Conservation (phyloP, 192 early-diverging fungal species). For the Gorgonomyces haynaldii region DNA sequence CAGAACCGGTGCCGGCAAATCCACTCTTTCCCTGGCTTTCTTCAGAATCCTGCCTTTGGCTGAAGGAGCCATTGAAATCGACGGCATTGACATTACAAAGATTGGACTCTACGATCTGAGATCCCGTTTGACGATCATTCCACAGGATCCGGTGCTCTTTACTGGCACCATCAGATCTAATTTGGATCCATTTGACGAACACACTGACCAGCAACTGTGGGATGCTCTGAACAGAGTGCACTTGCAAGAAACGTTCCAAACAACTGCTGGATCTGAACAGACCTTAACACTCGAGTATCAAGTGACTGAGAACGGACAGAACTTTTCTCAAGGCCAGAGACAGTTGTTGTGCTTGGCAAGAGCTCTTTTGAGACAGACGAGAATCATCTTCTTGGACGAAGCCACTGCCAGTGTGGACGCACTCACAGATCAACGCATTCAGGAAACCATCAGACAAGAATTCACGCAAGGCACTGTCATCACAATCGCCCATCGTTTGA, state of each 20-base stretch:
- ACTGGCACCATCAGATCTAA: slow-evolving; percentile 60
- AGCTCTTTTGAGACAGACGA: slow-evolving; percentile 20
- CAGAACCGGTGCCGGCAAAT: slow-evolving; percentile 72
- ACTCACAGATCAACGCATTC: slow-evolving; percentile 79
- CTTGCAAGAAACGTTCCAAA: slow-evolving; percentile 38
- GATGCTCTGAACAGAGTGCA: slow-evolving; percentile 64
- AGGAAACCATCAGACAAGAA: slow-evolving; percentile 67
- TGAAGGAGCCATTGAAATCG: slow-evolving; percentile 54
- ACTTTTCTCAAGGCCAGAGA: slow-evolving; percentile 73
- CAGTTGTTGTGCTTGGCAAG: slow-evolving; percentile 52
- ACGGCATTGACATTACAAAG: slow-evolving; percentile 52
- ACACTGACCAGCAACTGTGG: slow-evolving; percentile 61
- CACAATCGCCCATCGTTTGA: slow-evolving; percentile 74
- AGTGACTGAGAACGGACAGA: slow-evolving; percentile 61
- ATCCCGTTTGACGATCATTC: slow-evolving; percentile 39
- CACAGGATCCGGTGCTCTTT: slow-evolving; percentile 55
- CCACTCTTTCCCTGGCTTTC: slow-evolving; percentile 54
- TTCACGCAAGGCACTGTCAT: slow-evolving; percentile 61
- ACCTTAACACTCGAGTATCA: slow-evolving; percentile 13
- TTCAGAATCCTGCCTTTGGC: slow-evolving; percentile 57
- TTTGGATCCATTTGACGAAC: slow-evolving; percentile 65
- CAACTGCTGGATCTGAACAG: background rate
- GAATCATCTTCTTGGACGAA: slow-evolving; percentile 32
- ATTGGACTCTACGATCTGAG: slow-evolving; percentile 51
- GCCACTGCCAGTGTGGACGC: slow-evolving; percentile 85